Evolutionary conservation across 805 yeast species (phyloP), one percentile per base, ranked within the genome.

Genomic region (Kockiozyma suomiensis): DNA sequence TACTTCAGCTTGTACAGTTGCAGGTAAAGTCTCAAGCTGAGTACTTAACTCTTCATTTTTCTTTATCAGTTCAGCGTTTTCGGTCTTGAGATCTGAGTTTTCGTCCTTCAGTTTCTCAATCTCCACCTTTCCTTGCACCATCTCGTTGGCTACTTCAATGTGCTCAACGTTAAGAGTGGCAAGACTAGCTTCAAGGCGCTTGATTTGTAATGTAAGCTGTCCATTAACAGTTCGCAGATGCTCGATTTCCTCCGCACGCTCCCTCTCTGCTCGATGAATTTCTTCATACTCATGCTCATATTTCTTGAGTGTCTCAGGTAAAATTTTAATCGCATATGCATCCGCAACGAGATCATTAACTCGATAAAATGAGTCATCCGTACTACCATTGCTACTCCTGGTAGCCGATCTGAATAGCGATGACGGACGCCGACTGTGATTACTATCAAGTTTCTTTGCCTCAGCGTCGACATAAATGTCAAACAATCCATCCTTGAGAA

Each of bases 131-230:
- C 88, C 86, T 64, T 83, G 84, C 35, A 93, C 90, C 85, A 94
- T 83, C 66, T 85, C 90, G 74, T 92, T 93, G 3, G 96, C 96
- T 40, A 91, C 83, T 56, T 83, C 87, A 30, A 91, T 83, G 73
- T 94, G 97, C 69, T 92, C 97, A 61, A 83, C 79, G 70, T 89
- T 90, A 60, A 93, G 76, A 1, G 83, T 76, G 2, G 86, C 82
- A 69, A 85, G 85, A 23, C 86, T 82, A 17, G 84, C 78, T 72
- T 90, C 96, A 40, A 91, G 78, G 60, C 84, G 81, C 69, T 88
- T 81, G 54, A 90, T 85, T 65, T 89, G 90, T 65, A 84, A 82
- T 25, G 90, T 81, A 57, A 93, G 76, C 64, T 83, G 82, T 12
- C 90, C 89, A 73, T 93, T 93, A 52, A 84, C 78, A 3, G 82